Conservation (phyloP, 371 early-diverging fungal species). For the Gilbertella persicaria region DNA sequence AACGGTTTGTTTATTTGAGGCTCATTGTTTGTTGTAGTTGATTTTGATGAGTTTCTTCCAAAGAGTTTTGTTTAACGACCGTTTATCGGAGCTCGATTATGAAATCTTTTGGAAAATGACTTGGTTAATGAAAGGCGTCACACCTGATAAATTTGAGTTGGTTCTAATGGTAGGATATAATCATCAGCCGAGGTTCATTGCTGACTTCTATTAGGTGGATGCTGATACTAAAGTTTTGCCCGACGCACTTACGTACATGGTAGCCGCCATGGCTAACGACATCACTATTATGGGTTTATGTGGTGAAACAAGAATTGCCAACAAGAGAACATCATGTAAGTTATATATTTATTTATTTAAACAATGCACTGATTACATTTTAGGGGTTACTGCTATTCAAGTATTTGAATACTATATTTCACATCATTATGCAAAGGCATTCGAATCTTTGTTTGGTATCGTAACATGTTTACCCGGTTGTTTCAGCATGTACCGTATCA, state of each 20-base stretch:
- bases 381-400: slow-evolving; percentile 59
- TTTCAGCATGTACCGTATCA: slow-evolving; percentile 90
- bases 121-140: slow-evolving; percentile 76
- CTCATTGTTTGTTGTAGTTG: slow-evolving; percentile 20
- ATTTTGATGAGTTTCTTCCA: slow-evolving; percentile 97
- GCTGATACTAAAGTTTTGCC: slow-evolving; percentile 91
- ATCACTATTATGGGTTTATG: slow-evolving; percentile 84
- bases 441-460: slow-evolving; percentile 96
- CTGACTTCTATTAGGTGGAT: slow-evolving; percentile 65
- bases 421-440: slow-evolving; percentile 94
- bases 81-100: slow-evolving; percentile 94
- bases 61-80: slow-evolving; percentile 90
- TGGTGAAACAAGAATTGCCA: slow-evolving; percentile 87
- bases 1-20: background rate
- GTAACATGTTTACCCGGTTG: slow-evolving; percentile 98
- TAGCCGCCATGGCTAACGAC: slow-evolving; percentile 83
- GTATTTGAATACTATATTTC: slow-evolving; percentile 97
- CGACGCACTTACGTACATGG: slow-evolving; percentile 77
- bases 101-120: slow-evolving; percentile 94
- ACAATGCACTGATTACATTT: background rate
- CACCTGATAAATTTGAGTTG: slow-evolving; percentile 87
- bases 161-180: slow-evolving; percentile 81
- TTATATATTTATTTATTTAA: slow-evolving; percentile 14
- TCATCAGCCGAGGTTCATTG: background rate
- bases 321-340: slow-evolving; percentile 82